Evolutionary conservation across 768 basidiomycete genomes (phyloP).

Genomic region (Tremella mesenterica): DNA sequence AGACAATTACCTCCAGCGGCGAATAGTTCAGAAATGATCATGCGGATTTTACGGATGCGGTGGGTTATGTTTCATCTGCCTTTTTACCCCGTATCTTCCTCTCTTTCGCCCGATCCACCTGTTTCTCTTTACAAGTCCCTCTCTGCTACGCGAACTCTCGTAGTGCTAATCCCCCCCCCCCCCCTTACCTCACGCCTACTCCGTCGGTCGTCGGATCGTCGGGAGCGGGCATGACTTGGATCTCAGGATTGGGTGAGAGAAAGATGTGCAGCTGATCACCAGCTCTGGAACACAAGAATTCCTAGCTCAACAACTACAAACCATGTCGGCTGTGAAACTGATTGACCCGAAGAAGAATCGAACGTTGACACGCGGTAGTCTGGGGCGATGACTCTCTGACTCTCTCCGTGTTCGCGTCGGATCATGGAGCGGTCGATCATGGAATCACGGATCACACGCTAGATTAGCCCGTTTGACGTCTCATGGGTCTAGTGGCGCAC

Average conservation of each 20-base stretch:
- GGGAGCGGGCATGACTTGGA: too few relatives aligned
- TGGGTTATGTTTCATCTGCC: slow-evolving; percentile 43
- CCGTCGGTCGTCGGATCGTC: not conserved
- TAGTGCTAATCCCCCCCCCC: too few relatives aligned
- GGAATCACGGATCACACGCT: too few relatives aligned
- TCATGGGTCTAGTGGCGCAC: too few relatives aligned
- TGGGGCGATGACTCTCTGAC: too few relatives aligned
- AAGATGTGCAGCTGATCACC: not conserved
- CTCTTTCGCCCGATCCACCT: not conserved
- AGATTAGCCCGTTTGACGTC: too few relatives aligned
- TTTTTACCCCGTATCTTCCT: not conserved
- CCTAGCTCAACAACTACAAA: slow-evolving; percentile 35
- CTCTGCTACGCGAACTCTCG: too few relatives aligned
- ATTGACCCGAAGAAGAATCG: slow-evolving; percentile 27
- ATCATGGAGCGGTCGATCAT: too few relatives aligned
- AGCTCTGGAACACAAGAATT: slow-evolving; percentile 40
- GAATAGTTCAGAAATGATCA: slow-evolving; percentile 76
- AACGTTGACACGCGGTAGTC: slow-evolving; percentile 9
- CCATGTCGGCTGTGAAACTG: slow-evolving; percentile 34
- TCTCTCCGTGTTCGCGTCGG: too few relatives aligned
- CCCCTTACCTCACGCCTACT: not conserved
- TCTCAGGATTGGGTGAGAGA: too few relatives aligned
- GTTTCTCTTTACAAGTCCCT: slow-evolving; percentile 3
- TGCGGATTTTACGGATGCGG: slow-evolving; percentile 94
- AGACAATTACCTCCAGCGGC: slow-evolving; percentile 58